Conservation (phyloP, 2,329 filamentous ascomycete genomes). For the Bipolaris zeicola region DNA sequence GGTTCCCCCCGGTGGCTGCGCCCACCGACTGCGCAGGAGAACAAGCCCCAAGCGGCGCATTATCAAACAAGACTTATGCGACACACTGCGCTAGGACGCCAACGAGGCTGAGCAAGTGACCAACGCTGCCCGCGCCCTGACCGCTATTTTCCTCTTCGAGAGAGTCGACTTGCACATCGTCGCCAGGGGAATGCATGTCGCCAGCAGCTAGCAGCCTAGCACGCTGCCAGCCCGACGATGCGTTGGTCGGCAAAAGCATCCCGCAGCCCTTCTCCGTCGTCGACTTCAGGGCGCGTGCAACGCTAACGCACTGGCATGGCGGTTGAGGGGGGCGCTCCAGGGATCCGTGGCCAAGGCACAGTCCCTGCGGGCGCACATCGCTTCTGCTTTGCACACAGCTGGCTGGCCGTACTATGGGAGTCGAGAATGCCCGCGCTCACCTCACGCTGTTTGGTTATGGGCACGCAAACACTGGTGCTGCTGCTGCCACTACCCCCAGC, state of each 20-base stretch:
- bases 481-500: neutral
- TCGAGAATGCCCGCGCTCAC: constrained; percentile 28
- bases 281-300: constrained; percentile 6
- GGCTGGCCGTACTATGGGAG: too few relatives aligned
- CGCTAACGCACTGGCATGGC: constrained; percentile 14
- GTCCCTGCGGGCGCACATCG: constrained; percentile 31
- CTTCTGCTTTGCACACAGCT: constrained; percentile 7
- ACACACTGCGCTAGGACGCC: constrained; percentile 30
- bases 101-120: constrained; percentile 32
- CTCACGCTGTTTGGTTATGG: neutral
- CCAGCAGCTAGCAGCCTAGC: constrained; percentile 10
- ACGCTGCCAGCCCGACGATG: constrained; percentile 14
- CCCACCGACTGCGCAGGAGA: neutral
- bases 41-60: constrained; percentile 23
- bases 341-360: constrained; percentile 17
- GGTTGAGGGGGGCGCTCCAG: constrained; percentile 7
- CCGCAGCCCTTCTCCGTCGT: constrained; percentile 9
- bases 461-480: neutral
- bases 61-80: constrained; percentile 36
- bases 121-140: constrained; percentile 27
- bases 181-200: constrained; percentile 33
- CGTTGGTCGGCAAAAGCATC: constrained; percentile 28
- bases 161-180: constrained; percentile 12
- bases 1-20: neutral
- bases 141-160: constrained; percentile 27